These are phyloP conservation scores for Mrakia frigida DNA, from an alignment of 768 basidiomycete genomes.

Conservation along the genomic window DNA sequence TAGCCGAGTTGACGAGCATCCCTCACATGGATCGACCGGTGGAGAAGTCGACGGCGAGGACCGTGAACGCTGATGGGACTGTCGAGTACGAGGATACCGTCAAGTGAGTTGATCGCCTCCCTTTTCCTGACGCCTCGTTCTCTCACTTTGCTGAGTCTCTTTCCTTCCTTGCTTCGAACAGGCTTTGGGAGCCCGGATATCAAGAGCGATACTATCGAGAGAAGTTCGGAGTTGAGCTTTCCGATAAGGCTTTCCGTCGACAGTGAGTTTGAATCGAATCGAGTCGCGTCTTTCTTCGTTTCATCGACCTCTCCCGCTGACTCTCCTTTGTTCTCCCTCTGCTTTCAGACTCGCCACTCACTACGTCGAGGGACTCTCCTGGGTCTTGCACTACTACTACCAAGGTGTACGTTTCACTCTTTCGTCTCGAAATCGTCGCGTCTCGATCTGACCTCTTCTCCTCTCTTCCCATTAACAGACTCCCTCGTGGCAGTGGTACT, in stretches of 20 bases:
- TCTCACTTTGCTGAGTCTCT: not conserved
- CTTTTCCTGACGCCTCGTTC: not conserved
- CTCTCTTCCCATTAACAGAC: slow-evolving; percentile 34
- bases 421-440: slow-evolving; percentile 15
- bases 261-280: slow-evolving; percentile 48
- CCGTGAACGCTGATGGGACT: slow-evolving; percentile 83
- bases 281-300: not conserved
- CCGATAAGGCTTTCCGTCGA: slow-evolving; percentile 67
- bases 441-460: slow-evolving; percentile 15
- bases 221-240: slow-evolving; percentile 75
- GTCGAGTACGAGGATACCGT: slow-evolving; percentile 92
- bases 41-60: slow-evolving; percentile 45
- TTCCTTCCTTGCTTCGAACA: slow-evolving; percentile 41
- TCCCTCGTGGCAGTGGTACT: slow-evolving; percentile 95
- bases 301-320: not conserved
- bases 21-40: slow-evolving; percentile 31
- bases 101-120: slow-evolving; percentile 55
- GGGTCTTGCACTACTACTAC: slow-evolving; percentile 97
- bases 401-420: slow-evolving; percentile 66
- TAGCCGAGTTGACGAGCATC: slow-evolving; percentile 41
- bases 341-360: slow-evolving; percentile 63
- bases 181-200: slow-evolving; percentile 94
- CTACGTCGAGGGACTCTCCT: slow-evolving; percentile 91
- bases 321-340: slow-evolving; percentile 51
- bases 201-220: slow-evolving; percentile 88